Evolutionary conservation across 2,329 filamentous ascomycete genomes (phyloP), one percentile per base, ranked within the genome.

Genomic region (Endoconidiophora polonica): DNA sequence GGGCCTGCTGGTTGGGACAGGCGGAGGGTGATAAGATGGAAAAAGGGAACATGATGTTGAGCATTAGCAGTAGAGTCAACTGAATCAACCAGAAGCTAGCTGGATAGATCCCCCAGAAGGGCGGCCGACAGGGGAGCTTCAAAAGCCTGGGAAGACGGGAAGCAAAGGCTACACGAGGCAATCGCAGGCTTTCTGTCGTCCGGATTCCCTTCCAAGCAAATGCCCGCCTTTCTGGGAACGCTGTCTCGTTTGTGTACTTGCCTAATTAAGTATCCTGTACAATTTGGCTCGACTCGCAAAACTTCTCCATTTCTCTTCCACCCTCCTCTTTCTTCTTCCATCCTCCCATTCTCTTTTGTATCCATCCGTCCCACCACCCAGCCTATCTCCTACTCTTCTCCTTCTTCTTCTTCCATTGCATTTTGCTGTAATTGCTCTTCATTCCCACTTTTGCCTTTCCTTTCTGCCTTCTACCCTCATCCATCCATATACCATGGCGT

Each of bases 401-500:
- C 52, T 44, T 53, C 55, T 57, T 50, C 49, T 56, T 57, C 52
- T 51, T 51, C 54, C 55, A 55, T 33, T 45, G 18, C 46, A 49
- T 45, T 36, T 23, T 23, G 40, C 40, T 38, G 42, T 20, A 39
- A 24, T 29, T 39, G 37, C 43, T 45, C 39, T n/a, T 45, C 41
- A 44, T 46, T 37, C 14, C 42, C 44, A 40, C 42, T 23, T 24
- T 12, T 22, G 20, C 36, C 38, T 49, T 20, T 37, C 22, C 38
- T 47, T 51, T 14, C 24, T 49, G 7, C n/a, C 33, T 29, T 45
- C 47, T 48, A 44, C 38, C 48, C 55, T 56, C 50, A 57, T 56
- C 53, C 54, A 56, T 54, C 61, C 46, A 54, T 48, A 45, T 52
- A 47, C 63, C 70, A 94, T 94, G 86, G 83, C 86, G 65, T 79